A percentile compares a stretch with the other conserved stretches of the same genome.
phyloP scores from a whole-genome alignment of 192 early-diverging fungal species.

The Coemansia asiatica region DNA sequence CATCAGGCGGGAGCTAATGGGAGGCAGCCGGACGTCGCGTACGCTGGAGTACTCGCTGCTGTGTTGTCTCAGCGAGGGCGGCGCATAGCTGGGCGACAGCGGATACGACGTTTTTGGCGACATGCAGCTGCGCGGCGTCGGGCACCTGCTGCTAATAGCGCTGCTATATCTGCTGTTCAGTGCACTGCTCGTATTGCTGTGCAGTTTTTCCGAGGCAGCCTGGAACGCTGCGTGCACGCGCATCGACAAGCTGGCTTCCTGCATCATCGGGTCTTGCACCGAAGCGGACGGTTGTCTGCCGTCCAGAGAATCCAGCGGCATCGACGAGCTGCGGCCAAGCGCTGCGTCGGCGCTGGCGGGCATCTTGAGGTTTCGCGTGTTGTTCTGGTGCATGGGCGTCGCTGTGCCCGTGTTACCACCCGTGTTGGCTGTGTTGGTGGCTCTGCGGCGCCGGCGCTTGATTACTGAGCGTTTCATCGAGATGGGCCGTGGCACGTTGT shows the following conservation, averaged over 20 bases:
- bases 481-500: conserved; percentile 72
- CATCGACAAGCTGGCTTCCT: conserved; percentile 7
- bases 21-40: conserved; percentile 1
- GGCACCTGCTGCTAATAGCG: neutral
- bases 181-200: neutral
- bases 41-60: conserved; percentile 1
- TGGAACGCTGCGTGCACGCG: conserved; percentile 12
- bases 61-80: neutral
- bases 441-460: conserved; percentile 66
- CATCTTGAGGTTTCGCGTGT: neutral
- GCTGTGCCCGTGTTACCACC: neutral
- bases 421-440: conserved; percentile 14
- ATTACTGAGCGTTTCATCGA: conserved; percentile 69
- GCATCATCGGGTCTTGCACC: neutral
- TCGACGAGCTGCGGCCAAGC: conserved; percentile 36
- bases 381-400: neutral
- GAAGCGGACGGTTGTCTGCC: conserved; percentile 17
- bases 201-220: neutral
- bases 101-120: neutral
- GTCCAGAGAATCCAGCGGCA: conserved; percentile 21
- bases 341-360: conserved; percentile 3
- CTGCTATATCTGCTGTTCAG: neutral
- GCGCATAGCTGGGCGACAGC: neutral
- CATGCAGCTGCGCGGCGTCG: neutral
- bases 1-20: neutral